Evolutionary conservation across 108 stramenopile species (phyloP).

Genomic region (Aurantiochytrium sp.): DNA sequence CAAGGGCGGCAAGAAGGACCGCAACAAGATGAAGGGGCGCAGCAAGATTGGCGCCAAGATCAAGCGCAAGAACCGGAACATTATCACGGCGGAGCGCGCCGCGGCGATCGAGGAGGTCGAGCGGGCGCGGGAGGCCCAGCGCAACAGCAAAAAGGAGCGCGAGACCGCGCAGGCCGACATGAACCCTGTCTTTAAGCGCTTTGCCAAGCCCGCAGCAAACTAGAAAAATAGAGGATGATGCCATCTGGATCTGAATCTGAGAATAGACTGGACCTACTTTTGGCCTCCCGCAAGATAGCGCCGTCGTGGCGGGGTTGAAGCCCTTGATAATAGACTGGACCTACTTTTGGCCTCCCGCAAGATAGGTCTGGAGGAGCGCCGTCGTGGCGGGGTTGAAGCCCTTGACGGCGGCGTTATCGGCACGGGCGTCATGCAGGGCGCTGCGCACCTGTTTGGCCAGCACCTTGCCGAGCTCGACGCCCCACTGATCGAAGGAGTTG

Average conservation of each 20-base stretch:
- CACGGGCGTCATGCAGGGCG: slow-evolving; percentile 27
- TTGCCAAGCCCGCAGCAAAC: too few relatives aligned
- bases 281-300: slow-evolving; percentile 39
- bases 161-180: not conserved
- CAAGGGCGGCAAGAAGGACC: too few relatives aligned
- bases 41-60: slow-evolving; percentile 93
- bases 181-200: slow-evolving; percentile 10
- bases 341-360: too few relatives aligned
- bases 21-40: slow-evolving; percentile 74
- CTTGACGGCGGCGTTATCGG: not conserved
- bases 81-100: slow-evolving; percentile 70
- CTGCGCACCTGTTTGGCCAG: slow-evolving; percentile 70
- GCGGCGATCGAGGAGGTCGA: not conserved
- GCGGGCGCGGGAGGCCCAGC: not conserved
- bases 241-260: too few relatives aligned
- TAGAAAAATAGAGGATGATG: too few relatives aligned
- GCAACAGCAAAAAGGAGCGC: not conserved
- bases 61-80: slow-evolving; percentile 79
- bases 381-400: slow-evolving; percentile 58
- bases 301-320: slow-evolving; percentile 56
- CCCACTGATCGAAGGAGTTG: slow-evolving; percentile 99
- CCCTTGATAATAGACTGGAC: too few relatives aligned
- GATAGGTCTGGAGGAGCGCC: slow-evolving; percentile 41
- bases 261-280: too few relatives aligned
- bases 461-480: slow-evolving; percentile 96